phyloP scores from a whole-genome alignment of 2,329 filamentous ascomycete species.

The Phyllosticta capitalensis region DNA sequence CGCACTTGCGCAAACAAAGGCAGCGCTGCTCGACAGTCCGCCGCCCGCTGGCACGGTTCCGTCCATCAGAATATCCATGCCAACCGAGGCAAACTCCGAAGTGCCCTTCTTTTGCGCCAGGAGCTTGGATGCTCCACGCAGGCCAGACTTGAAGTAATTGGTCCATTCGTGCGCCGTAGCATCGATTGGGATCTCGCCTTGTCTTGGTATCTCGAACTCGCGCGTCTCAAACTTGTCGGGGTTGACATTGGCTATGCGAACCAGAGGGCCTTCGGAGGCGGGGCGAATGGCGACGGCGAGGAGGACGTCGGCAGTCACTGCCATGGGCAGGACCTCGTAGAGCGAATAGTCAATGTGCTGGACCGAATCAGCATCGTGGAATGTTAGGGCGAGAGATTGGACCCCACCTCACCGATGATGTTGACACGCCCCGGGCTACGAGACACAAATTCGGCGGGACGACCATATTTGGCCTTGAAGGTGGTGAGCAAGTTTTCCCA shows the following conservation, averaged over 20 bases:
- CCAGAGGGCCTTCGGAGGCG: constrained; percentile 46
- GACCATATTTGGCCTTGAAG: constrained; percentile 63
- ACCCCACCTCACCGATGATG: constrained; percentile 76
- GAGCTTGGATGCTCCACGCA: constrained; percentile 71
- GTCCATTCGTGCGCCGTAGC: constrained; percentile 83
- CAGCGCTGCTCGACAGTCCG: constrained; percentile 86
- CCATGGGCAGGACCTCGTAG: constrained; percentile 92
- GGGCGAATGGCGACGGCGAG: constrained; percentile 62
- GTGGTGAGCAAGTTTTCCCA: constrained; percentile 65
- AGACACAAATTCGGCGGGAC: constrained; percentile 67
- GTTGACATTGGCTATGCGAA: constrained; percentile 74
- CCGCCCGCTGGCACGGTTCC: constrained; percentile 87
- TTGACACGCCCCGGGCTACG: constrained; percentile 92
- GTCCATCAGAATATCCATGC: constrained; percentile 83
- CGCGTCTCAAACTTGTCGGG: constrained; percentile 63
- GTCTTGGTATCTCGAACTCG: constrained; percentile 61
- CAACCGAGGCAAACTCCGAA: constrained; percentile 52
- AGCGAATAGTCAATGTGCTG: constrained; percentile 95
- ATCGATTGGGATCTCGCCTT: constrained; percentile 58
- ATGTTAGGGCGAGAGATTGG: background rate
- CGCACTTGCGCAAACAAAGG: constrained; percentile 83
- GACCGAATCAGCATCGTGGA: background rate
- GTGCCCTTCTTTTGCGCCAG: constrained; percentile 57
- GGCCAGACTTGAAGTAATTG: constrained; percentile 94
- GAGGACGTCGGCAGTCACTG: constrained; percentile 82